Evolutionary conservation across 1,139 yeast species (phyloP).

Genomic region (Komagataea norvegica): DNA sequence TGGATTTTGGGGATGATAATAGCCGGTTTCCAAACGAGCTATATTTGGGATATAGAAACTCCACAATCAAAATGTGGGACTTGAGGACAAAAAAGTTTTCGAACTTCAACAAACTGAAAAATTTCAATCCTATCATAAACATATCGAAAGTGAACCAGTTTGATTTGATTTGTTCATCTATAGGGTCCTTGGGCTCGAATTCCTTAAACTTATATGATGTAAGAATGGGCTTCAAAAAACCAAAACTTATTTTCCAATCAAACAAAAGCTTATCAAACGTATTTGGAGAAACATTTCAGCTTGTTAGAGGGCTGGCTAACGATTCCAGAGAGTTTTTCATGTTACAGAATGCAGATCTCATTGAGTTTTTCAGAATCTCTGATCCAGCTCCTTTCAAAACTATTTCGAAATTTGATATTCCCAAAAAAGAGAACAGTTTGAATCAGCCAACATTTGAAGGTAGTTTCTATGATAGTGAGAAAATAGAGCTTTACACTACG

Average conservation of each 20-base stretch:
- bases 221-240: conserved; percentile 11
- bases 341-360: conserved; percentile 8
- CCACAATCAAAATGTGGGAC: conserved; percentile 18
- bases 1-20: conserved; percentile 1
- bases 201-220: conserved; percentile 12
- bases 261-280: conserved; percentile 9
- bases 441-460: conserved; percentile 1
- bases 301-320: neutral
- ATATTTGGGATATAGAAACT: conserved; percentile 19
- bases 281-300: conserved; percentile 10
- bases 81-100: conserved; percentile 7
- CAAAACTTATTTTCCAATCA: conserved; percentile 5
- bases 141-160: conserved; percentile 2
- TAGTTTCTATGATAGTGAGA: conserved; percentile 1
- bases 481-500: conserved; percentile 1
- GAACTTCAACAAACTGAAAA: neutral
- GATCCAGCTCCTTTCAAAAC: conserved; percentile 6
- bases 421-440: neutral
- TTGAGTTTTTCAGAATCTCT: conserved; percentile 6
- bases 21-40: conserved; percentile 8
- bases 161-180: conserved; percentile 10
- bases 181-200: conserved; percentile 8
- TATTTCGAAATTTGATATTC: conserved; percentile 4
- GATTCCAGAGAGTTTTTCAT: conserved; percentile 5
- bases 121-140: conserved; percentile 14